Evolutionary conservation across 495 filamentous ascomycete genomes (phyloP).

Genomic region (Annulohypoxylon stygium): DNA sequence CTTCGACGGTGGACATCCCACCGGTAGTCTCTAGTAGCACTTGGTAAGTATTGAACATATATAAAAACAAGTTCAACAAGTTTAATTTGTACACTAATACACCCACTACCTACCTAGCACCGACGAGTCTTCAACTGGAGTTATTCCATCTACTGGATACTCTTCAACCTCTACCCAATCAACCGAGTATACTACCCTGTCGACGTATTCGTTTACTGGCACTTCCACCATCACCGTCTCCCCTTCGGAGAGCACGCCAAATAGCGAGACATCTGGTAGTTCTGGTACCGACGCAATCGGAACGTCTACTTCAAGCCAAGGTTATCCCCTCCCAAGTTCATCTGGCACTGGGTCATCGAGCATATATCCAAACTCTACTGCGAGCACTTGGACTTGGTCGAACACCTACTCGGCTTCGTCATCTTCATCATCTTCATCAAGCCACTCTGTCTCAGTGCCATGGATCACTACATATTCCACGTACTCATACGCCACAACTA

Average conservation of each 20-base stretch:
- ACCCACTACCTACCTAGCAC: conserved; percentile 15
- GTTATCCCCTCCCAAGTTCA: background rate
- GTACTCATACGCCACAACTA: background rate
- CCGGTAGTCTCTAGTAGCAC: conserved; percentile 23
- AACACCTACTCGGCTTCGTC: conserved; percentile 33
- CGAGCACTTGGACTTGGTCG: conserved; percentile 40
- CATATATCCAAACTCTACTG: conserved; percentile 24
- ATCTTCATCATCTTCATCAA: conserved; percentile 9
- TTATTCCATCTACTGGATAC: conserved; percentile 8
- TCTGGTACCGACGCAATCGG: conserved; percentile 28
- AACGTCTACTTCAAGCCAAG: conserved; percentile 2
- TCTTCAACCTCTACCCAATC: conserved; percentile 6
- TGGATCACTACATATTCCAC: background rate
- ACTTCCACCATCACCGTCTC: conserved; percentile 31
- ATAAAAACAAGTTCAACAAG: background rate
- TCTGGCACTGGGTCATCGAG: conserved; percentile 16
- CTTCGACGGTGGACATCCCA: conserved; percentile 8
- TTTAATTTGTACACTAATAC: conserved; percentile 10
- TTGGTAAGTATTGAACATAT: conserved; percentile 26
- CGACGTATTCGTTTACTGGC: background rate
- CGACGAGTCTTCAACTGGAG: conserved; percentile 21
- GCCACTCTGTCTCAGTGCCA: background rate
- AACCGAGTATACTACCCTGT: background rate
- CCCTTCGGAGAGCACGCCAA: conserved; percentile 26
- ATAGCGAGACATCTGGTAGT: conserved; percentile 15